These are phyloP conservation scores for Selaginella moellendorffii DNA, from an alignment of 75 land plant species.

Conservation along the genomic window DNA sequence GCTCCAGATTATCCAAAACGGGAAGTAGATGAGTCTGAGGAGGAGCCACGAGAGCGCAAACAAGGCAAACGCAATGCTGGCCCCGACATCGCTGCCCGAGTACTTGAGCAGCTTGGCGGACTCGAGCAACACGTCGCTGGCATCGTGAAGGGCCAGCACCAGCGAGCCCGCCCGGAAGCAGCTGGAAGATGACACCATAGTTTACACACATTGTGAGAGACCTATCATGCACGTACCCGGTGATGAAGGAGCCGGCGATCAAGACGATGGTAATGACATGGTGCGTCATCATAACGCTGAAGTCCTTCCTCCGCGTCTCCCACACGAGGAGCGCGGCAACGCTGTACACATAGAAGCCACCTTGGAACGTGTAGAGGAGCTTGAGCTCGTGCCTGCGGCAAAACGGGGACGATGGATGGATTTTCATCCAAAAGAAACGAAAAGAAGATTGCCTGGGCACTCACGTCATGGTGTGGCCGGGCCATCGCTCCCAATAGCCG, in stretches of 20 bases:
- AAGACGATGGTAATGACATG: slow-evolving; percentile 69
- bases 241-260: slow-evolving; percentile 52
- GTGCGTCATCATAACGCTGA: slow-evolving; percentile 91
- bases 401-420: not conserved
- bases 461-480: slow-evolving; percentile 55
- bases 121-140: slow-evolving; percentile 90
- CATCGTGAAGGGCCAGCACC: slow-evolving; percentile 84
- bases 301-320: slow-evolving; percentile 98
- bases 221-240: no score
- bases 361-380: slow-evolving; percentile 74
- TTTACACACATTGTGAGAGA: not conserved
- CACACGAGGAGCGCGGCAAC: slow-evolving; percentile 70
- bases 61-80: slow-evolving; percentile 64
- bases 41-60: slow-evolving; percentile 76
- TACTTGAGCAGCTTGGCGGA: slow-evolving; percentile 87
- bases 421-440: not conserved
- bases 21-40: slow-evolving; percentile 66
- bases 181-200: slow-evolving; percentile 29
- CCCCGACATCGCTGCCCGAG: slow-evolving; percentile 62
- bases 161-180: slow-evolving; percentile 76
- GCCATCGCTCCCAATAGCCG: slow-evolving; percentile 55
- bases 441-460: not conserved
- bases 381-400: slow-evolving; percentile 47
- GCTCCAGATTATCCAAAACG: slow-evolving; percentile 67
- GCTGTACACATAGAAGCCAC: slow-evolving; percentile 92